phyloP scores from a whole-genome alignment of 768 basidiomycete species.

The Scleroderma citrinum region DNA sequence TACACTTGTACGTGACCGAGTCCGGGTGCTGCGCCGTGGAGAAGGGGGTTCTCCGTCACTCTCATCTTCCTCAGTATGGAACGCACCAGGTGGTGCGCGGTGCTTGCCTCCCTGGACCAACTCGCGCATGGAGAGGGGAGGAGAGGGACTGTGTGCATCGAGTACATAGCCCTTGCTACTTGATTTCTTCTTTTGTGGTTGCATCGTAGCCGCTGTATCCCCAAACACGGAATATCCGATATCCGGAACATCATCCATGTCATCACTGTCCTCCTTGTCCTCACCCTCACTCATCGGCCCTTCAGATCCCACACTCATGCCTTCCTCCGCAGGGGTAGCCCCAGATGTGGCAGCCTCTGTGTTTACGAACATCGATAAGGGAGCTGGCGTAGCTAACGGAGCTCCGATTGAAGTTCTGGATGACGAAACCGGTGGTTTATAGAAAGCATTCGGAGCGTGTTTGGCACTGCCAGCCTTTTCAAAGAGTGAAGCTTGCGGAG shows the following conservation, averaged over 20 bases:
- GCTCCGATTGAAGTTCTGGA: not conserved
- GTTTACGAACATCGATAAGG: not conserved
- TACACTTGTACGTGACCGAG: not conserved
- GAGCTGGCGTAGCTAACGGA: not conserved
- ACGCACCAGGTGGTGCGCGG: conserved; percentile 42
- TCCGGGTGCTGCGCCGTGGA: conserved; percentile 1
- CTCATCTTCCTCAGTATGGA: conserved; percentile 36
- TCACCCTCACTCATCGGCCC: not conserved
- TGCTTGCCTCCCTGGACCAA: conserved; percentile 16
- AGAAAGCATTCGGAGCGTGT: conserved; percentile 60
- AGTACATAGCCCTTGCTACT: conserved; percentile 11
- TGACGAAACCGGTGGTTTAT: conserved; percentile 40
- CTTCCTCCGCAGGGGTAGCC: conserved; percentile 1
- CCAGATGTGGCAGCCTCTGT: not conserved
- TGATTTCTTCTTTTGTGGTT: conserved; percentile 1
- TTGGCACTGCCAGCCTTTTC: conserved; percentile 44
- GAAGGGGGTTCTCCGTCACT: not conserved
- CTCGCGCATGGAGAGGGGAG: conserved; percentile 3
- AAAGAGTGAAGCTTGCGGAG: conserved; percentile 28
- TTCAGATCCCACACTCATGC: conserved; percentile 12
- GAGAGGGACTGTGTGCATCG: conserved; percentile 9
- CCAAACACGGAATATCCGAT: conserved; percentile 28
- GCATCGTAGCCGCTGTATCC: not conserved
- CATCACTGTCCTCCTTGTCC: conserved; percentile 3
- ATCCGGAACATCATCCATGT: conserved; percentile 7